These are phyloP conservation scores for Eucalyptus camaldulensis DNA, from an alignment of 345 rosid species.

Conservation along the genomic window DNA sequence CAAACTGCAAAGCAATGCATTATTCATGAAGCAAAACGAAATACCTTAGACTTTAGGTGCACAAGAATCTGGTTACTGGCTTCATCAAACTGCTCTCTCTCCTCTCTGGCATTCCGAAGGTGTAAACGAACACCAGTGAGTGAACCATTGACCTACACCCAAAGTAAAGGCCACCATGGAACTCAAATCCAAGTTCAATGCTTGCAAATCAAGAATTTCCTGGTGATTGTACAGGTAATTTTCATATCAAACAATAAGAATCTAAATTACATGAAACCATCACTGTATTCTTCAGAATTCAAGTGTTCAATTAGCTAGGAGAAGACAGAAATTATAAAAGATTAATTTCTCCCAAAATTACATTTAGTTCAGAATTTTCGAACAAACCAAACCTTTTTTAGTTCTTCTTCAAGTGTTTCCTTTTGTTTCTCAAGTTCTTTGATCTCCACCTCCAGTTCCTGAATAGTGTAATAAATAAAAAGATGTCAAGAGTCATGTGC, in stretches of 20 bases:
- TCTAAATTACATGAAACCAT: neutral
- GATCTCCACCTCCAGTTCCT: constrained; percentile 60
- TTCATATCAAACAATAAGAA: neutral
- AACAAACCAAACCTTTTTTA: constrained; percentile 35
- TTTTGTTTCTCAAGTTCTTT: constrained; percentile 51
- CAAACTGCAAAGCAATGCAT: neutral
- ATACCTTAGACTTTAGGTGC: constrained; percentile 74
- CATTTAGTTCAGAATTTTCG: neutral
- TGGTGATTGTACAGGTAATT: neutral
- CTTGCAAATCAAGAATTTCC: neutral
- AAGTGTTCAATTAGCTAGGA: neutral
- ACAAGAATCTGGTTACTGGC: constrained; percentile 74
- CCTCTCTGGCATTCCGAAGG: constrained; percentile 72
- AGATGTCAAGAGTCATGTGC: neutral
- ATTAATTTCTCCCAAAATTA: neutral
- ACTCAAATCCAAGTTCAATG: neutral
- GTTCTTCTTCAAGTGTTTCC: constrained; percentile 69
- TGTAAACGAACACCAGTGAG: constrained; percentile 47
- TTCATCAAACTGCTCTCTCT: constrained; percentile 86
- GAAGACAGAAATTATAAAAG: neutral
- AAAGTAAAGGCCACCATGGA: neutral
- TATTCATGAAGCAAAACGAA: neutral
- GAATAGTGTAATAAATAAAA: neutral
- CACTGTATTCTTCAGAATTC: neutral
- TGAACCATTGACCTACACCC: constrained; percentile 51